phyloP scores from a whole-genome alignment of 2,329 filamentous ascomycete genomes.

The Penicillium sp. region DNA sequence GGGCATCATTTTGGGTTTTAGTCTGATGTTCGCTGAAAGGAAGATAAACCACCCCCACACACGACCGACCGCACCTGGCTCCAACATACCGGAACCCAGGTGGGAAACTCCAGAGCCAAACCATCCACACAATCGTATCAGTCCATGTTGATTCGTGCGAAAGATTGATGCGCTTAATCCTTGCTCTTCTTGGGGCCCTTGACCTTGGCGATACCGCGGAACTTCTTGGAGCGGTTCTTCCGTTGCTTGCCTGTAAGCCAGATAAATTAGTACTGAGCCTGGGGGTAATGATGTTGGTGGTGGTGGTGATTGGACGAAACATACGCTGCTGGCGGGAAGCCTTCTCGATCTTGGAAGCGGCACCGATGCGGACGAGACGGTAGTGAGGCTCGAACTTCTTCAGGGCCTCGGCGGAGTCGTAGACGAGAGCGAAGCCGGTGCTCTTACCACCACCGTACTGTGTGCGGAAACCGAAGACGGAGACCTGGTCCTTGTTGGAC shows the following conservation, averaged over 20 bases:
- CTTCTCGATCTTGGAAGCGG: slow-evolving; percentile 94
- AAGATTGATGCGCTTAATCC: slow-evolving; percentile 61
- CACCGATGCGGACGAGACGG: slow-evolving; percentile 90
- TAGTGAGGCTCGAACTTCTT: slow-evolving; percentile 99
- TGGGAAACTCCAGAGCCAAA: slow-evolving; percentile 24
- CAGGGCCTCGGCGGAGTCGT: slow-evolving; percentile 96
- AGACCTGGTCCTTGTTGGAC: slow-evolving; percentile 95
- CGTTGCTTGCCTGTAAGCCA: slow-evolving; percentile 87
- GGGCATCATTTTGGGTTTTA: slow-evolving; percentile 15
- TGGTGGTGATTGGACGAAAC: slow-evolving; percentile 47
- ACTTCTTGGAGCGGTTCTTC: slow-evolving; percentile 99
- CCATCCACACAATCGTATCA: slow-evolving; percentile 30
- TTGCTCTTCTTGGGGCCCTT: slow-evolving; percentile 95
- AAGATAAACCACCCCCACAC: slow-evolving; percentile 15
- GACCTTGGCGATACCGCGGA: slow-evolving; percentile 96
- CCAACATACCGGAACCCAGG: slow-evolving; percentile 9
- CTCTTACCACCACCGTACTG: slow-evolving; percentile 99
- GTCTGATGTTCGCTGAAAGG: slow-evolving; percentile 16
- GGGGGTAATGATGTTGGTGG: no score
- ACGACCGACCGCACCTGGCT: slow-evolving; percentile 12
- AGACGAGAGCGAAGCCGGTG: slow-evolving; percentile 97
- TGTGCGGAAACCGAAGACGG: slow-evolving; percentile 96
- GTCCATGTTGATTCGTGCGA: slow-evolving; percentile 21
- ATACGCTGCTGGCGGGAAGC: slow-evolving; percentile 98
- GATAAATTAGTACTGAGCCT: slow-evolving; percentile 8